Base-by-base conservation (phyloP, 495 filamentous ascomycete species). In the Aspergillus conjunctus region DNA sequence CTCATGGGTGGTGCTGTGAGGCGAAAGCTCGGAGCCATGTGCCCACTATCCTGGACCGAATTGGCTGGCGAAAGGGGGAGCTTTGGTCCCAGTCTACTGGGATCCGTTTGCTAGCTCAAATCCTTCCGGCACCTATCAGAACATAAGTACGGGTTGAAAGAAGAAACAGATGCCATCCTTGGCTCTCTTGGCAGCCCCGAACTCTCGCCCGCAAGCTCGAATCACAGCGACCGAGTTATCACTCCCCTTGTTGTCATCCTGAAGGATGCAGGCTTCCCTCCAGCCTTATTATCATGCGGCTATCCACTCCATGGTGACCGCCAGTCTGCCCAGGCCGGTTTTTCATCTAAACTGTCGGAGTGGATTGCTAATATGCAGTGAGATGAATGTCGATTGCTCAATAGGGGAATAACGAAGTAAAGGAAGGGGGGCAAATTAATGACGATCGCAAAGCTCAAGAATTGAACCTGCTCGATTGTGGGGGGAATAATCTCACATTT, bases 291-390 rank as follows among this genome's bases (percentile, higher is more conserved):
- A 60, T 37, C 26, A 46, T 41, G 51, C 51, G 8, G 30, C 21
- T 54, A 17, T 50, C 50, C 49, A 54, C 10, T 44, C 14, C 3
- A 33, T 30, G 49, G 58, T 39, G 58, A 60, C 58, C 51, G 58
- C 58, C 20, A 54, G 41, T 54, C 51, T 60, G 58, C 58, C 58
- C 43, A 60, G 58, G 41, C 58, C 58, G 51, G 51, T 49, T 54
- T 54, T 54, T 60, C 54, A 49, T 54, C 51, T 60, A 39, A 37
- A 53, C 30, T 26, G 2, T 30, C 50, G 7, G 26, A 46, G 34
- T 53, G 49, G 55, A 37, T 59, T 46, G 46, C 7, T 20, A 22
- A 52, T 59, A 22, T 41, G 34, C 50, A 44, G 39, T 32, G 20
- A 22, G 21, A 20, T 50, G 39, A 17, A 31, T 51, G 20, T 39